phyloP scores from a whole-genome alignment of 1,284 basidiomycete genomes.

The Ustilago loliicola region DNA sequence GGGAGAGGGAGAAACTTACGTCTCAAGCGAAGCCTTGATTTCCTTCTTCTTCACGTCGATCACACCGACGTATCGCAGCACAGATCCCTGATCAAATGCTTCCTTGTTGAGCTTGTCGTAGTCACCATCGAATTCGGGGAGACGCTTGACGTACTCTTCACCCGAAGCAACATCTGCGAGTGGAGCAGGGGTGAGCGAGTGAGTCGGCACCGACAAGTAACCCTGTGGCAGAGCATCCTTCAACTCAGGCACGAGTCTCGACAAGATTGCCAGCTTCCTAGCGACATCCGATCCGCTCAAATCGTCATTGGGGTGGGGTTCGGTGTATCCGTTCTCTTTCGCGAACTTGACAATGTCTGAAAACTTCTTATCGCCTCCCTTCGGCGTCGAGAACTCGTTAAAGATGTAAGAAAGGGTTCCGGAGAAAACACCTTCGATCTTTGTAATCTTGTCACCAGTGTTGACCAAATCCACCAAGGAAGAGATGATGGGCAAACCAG shows the following conservation, averaged over 20 bases:
- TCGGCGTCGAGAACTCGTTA: conserved; percentile 81
- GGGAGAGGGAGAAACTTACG: not conserved
- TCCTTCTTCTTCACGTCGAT: conserved; percentile 82
- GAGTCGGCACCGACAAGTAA: conserved; percentile 83
- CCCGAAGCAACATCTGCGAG: conserved; percentile 75
- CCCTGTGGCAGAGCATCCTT: conserved; percentile 75
- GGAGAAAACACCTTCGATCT: conserved; percentile 82
- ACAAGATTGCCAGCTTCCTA: conserved; percentile 94
- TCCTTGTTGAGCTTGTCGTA: conserved; percentile 83
- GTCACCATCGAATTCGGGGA: conserved; percentile 86
- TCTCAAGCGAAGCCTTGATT: conserved; percentile 88
- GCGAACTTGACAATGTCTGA: conserved; percentile 90
- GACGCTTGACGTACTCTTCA: conserved; percentile 80
- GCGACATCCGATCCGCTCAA: conserved; percentile 96
- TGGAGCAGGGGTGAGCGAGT: conserved; percentile 85
- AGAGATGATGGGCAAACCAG: conserved; percentile 90
- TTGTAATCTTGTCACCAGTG: conserved; percentile 85
- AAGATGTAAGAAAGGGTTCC: conserved; percentile 99
- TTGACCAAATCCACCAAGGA: conserved; percentile 90
- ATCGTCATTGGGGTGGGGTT: conserved; percentile 97
- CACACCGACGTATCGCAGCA: conserved; percentile 93
- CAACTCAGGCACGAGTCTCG: conserved; percentile 74
- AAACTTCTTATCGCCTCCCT: conserved; percentile 75
- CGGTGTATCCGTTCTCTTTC: conserved; percentile 94
- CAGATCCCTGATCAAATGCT: conserved; percentile 82